Base-by-base conservation (phyloP, 495 filamentous ascomycete genomes). In the Cudoniella acicularis region DNA sequence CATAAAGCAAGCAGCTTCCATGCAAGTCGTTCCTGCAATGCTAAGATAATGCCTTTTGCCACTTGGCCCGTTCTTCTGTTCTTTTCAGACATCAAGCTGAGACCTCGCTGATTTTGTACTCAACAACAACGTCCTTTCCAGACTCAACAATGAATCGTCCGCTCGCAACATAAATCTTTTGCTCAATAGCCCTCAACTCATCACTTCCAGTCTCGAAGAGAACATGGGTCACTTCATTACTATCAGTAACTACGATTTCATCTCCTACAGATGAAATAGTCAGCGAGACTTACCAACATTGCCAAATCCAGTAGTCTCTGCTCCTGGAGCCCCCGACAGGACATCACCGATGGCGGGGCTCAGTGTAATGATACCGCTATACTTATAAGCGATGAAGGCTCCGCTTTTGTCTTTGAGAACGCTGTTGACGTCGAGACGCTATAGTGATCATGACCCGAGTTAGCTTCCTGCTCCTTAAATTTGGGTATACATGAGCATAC, bases 41-140 rank as follows among this genome's bases (percentile, higher is more conserved):
- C 36, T 9, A 41, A 9, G 9, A 41, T n/a, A 9, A 41, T 41
- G 9, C 36, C 36, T 41, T 41, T n/a, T n/a, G 9, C 20, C 43
- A 47, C 43, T 47, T n/a, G 20, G 4, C 17, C 22, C 21, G 25
- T 20, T 22, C 27, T 21, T 17, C 36, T 52, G 16, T 45, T 20
- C 48, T 8, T 21, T 24, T n/a, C n/a, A 56, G 43, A 17, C 10
- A 10, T 56, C 23, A 53, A 1, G 41, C 40, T 22, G 17, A 40
- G 47, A 83, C 79, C 71, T 83, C 78, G 60, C 81, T 79, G 62
- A 87, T 73, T 65, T 79, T 77, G 64, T 85, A 85, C 72, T 85
- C 82, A 18, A 85, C 82, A 36, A 77, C 68, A 2, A 73, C 52
- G 1, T 78, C 73, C 70, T 84, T 79, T 11, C 79, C 83, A 30